These are phyloP conservation scores for Aaosphaeria arxii DNA, from an alignment of 2,329 filamentous ascomycete species.

Conservation along the genomic window DNA sequence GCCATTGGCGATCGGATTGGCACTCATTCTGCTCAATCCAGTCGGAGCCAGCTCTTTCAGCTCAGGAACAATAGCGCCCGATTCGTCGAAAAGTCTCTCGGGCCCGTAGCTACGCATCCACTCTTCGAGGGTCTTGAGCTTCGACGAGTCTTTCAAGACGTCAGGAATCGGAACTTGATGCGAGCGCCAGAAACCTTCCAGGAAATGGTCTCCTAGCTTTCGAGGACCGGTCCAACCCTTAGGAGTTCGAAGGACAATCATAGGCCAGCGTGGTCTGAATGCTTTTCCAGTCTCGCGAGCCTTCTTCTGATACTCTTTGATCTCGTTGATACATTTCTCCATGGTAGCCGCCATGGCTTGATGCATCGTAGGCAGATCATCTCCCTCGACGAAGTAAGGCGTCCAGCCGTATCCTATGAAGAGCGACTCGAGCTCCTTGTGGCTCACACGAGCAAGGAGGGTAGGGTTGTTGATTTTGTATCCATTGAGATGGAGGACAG, in stretches of 20 bases:
- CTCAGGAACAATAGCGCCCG: slow-evolving; percentile 62
- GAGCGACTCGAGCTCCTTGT: slow-evolving; percentile 67
- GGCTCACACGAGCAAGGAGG: slow-evolving; percentile 67
- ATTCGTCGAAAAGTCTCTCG: slow-evolving; percentile 65
- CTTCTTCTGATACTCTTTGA: slow-evolving; percentile 66
- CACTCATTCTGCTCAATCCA: slow-evolving; percentile 69
- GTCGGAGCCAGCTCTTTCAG: slow-evolving; percentile 63
- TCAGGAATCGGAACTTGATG: slow-evolving; percentile 77
- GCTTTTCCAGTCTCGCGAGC: slow-evolving; percentile 68
- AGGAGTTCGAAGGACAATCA: slow-evolving; percentile 73
- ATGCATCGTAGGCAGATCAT: slow-evolving; percentile 71
- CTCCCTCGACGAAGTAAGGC: slow-evolving; percentile 77
- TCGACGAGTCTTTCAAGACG: slow-evolving; percentile 61
- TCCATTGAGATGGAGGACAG: slow-evolving; percentile 75
- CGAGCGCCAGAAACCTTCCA: slow-evolving; percentile 75
- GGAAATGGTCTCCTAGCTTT: slow-evolving; percentile 66
- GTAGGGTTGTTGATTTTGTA: slow-evolving; percentile 63
- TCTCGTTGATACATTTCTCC: slow-evolving; percentile 69
- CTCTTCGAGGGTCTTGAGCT: slow-evolving; percentile 66
- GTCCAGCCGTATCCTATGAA: slow-evolving; percentile 76
- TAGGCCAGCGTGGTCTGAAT: slow-evolving; percentile 71
- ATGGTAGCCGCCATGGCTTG: slow-evolving; percentile 78
- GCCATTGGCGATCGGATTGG: slow-evolving; percentile 73
- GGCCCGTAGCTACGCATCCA: slow-evolving; percentile 79
- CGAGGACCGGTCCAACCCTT: slow-evolving; percentile 79